Conservation (phyloP, 208 protist genomes). For the Crithidia brevicula region DNA sequence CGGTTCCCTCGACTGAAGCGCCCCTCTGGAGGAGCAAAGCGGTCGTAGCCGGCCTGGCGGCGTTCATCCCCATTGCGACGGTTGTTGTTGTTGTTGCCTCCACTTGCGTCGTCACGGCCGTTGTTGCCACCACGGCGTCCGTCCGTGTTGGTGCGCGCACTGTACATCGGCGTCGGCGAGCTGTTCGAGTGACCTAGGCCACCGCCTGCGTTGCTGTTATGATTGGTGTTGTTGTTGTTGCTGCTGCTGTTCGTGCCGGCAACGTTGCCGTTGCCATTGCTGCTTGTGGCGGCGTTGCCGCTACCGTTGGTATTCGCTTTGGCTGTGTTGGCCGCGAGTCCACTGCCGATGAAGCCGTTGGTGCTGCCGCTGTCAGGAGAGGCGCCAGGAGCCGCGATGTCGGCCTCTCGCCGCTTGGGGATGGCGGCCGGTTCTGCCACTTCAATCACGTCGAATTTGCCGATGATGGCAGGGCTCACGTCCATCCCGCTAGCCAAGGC, state of each 20-base stretch:
- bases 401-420: conserved; percentile 37
- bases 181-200: not conserved
- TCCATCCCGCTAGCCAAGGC: conserved; percentile 30
- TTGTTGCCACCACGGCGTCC: conserved; percentile 22
- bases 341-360: conserved; percentile 13
- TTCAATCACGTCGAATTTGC: conserved; percentile 80
- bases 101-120: conserved; percentile 4
- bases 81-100: conserved; percentile 6
- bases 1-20: conserved; percentile 56
- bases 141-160: conserved; percentile 7
- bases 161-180: conserved; percentile 1
- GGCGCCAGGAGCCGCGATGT: conserved; percentile 9
- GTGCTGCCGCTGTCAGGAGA: conserved; percentile 10
- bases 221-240: conserved; percentile 18
- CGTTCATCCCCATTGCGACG: not conserved
- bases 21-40: conserved; percentile 58
- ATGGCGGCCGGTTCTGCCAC: conserved; percentile 35
- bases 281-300: not conserved
- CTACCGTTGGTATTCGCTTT: conserved; percentile 18
- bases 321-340: conserved; percentile 3
- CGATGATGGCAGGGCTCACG: conserved; percentile 39
- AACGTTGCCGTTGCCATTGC: not conserved
- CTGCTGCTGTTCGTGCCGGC: not conserved
- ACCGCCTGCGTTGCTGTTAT: conserved; percentile 10
- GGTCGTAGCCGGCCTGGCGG: conserved; percentile 43